These are phyloP conservation scores for Claviceps sp. DNA, from an alignment of 2,329 filamentous ascomycete species.

Conservation along the genomic window DNA sequence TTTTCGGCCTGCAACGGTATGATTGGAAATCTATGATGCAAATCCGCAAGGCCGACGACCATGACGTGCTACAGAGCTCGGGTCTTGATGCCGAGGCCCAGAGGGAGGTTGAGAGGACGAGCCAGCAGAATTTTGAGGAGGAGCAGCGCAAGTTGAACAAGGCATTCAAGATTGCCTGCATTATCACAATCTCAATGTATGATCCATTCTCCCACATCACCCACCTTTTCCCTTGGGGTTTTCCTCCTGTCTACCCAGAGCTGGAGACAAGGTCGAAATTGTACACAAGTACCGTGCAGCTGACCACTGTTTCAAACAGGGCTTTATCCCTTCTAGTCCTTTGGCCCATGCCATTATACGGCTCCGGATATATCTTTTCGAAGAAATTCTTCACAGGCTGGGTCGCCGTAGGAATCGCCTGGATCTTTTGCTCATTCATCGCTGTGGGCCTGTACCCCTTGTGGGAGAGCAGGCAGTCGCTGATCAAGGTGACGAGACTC, in stretches of 20 bases:
- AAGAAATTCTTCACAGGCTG: constrained; percentile 58
- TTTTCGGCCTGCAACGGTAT: constrained; percentile 51
- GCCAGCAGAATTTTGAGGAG: constrained; percentile 24
- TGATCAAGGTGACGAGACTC: constrained; percentile 9
- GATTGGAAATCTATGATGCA: constrained; percentile 74
- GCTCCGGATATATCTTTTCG: constrained; percentile 53
- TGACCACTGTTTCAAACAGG: constrained; percentile 8
- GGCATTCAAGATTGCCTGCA: constrained; percentile 34
- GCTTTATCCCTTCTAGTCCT: constrained; percentile 62
- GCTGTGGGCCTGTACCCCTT: constrained; percentile 72
- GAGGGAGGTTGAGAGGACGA: constrained; percentile 8
- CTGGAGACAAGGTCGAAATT: too few species aligned
- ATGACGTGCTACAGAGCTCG: constrained; percentile 50
- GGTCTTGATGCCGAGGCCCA: constrained; percentile 28
- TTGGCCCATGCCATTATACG: constrained; percentile 91
- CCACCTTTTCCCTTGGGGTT: background rate
- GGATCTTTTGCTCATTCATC: constrained; percentile 56
- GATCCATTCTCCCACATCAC: background rate
- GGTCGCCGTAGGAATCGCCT: constrained; percentile 57
- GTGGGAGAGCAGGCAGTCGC: constrained; percentile 60
- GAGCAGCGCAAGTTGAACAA: constrained; percentile 37
- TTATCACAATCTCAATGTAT: constrained; percentile 19
- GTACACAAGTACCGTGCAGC: background rate
- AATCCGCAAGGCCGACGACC: constrained; percentile 69
- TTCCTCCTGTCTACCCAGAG: background rate